phyloP scores from a whole-genome alignment of 2,329 filamentous ascomycete species.

The Claviceps arundinis region DNA sequence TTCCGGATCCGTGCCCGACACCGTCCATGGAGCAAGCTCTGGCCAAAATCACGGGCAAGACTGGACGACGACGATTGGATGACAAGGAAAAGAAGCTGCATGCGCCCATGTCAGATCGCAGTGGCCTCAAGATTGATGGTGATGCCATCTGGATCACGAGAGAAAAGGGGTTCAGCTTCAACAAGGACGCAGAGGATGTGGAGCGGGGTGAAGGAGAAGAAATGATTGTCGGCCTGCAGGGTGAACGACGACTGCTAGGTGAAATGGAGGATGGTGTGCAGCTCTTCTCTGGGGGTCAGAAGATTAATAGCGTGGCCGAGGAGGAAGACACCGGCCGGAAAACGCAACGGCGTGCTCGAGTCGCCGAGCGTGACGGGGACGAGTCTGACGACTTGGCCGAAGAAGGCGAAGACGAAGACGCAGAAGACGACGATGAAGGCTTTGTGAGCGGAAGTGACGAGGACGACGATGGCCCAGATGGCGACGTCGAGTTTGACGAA shows the following conservation, averaged over 20 bases:
- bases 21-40: slow-evolving; percentile 79
- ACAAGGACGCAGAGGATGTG: slow-evolving; percentile 48
- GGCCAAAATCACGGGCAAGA: slow-evolving; percentile 74
- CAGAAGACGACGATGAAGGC: slow-evolving; percentile 26
- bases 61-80: slow-evolving; percentile 64
- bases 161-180: slow-evolving; percentile 63
- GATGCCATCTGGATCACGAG: slow-evolving; percentile 84
- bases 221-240: slow-evolving; percentile 80
- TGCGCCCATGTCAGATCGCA: slow-evolving; percentile 96
- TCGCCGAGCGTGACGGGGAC: slow-evolving; percentile 48
- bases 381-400: slow-evolving; percentile 31
- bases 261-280: slow-evolving; percentile 71
- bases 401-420: slow-evolving; percentile 25
- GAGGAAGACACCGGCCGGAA: slow-evolving; percentile 48
- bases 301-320: slow-evolving; percentile 44
- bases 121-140: slow-evolving; percentile 88
- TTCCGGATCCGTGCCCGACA: slow-evolving; percentile 92
- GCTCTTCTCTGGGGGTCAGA: slow-evolving; percentile 67
- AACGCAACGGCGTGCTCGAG: slow-evolving; percentile 40
- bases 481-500: slow-evolving; percentile 45
- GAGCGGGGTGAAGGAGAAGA: slow-evolving; percentile 91
- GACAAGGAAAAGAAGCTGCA: slow-evolving; percentile 96
- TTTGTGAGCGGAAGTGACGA: slow-evolving; percentile 41
- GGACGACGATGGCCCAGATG: slow-evolving; percentile 31
- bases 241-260: slow-evolving; percentile 68